Evolutionary conservation across 78 protist species (phyloP).

Genomic region (Salpingoeca rosetta): DNA sequence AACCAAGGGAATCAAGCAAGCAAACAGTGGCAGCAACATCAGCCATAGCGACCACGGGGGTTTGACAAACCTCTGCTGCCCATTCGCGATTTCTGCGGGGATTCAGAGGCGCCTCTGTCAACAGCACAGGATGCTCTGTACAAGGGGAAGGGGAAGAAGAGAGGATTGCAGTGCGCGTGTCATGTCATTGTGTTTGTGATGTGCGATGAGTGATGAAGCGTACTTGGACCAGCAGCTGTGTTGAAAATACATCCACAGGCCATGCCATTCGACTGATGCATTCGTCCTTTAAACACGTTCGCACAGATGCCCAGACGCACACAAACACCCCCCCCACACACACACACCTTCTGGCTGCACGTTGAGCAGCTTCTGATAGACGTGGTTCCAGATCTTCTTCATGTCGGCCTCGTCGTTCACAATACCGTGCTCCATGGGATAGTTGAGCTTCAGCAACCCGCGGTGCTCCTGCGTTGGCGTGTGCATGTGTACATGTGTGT

Average conservation of each 20-base stretch:
- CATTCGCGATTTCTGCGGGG: constrained; percentile 84
- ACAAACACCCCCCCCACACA: not conserved
- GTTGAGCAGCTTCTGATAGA: constrained; percentile 76
- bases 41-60: no score
- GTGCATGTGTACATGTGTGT: constrained; percentile 63
- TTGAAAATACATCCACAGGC: no score
- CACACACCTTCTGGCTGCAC: constrained; percentile 77
- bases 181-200: no score
- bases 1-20: no score
- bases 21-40: no score
- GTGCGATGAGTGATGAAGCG: no score
- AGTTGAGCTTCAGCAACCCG: constrained; percentile 53
- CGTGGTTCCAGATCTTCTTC: constrained; percentile 89
- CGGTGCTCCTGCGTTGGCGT: constrained; percentile 61
- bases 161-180: not conserved
- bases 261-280: not conserved
- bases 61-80: constrained; percentile 62
- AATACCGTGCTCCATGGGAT: constrained; percentile 95
- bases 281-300: not conserved
- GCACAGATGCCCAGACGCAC: not conserved
- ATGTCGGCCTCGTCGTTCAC: constrained; percentile 92
- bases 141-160: not conserved
- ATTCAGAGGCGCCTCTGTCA: constrained; percentile 80
- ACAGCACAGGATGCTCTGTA: constrained; percentile 73
- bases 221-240: no score